Conservation (phyloP, 2,329 filamentous ascomycete genomes). For the Sphaerulina vaccinii region DNA sequence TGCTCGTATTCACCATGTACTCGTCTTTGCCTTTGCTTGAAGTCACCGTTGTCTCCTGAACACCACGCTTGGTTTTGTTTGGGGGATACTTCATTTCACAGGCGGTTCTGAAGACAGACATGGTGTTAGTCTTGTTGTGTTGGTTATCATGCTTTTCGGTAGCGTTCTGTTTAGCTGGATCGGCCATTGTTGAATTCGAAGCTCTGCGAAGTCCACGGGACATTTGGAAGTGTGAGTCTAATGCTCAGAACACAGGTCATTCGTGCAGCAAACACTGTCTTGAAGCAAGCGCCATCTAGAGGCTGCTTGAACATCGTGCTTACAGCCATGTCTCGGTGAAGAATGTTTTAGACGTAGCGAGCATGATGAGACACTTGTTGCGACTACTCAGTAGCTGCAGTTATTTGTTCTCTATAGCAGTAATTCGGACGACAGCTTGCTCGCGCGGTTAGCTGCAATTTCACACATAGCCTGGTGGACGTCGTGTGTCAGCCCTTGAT, state of each 20-base stretch:
- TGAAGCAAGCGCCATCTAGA: background rate
- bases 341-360: background rate
- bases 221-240: background rate
- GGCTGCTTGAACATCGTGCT: background rate
- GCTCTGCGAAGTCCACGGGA: background rate
- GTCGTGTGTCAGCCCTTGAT: constrained; percentile 22
- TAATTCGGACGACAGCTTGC: constrained; percentile 52
- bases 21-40: background rate
- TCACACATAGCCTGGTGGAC: constrained; percentile 78
- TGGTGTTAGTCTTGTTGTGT: background rate
- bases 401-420: background rate
- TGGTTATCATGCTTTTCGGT: background rate
- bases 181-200: background rate
- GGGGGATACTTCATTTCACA: too few relatives aligned
- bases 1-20: background rate
- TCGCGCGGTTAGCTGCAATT: constrained; percentile 77
- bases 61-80: too few relatives aligned
- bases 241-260: background rate
- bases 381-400: background rate
- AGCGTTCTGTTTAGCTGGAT: constrained; percentile 1
- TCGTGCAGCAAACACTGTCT: background rate
- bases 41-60: background rate
- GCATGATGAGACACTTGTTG: background rate
- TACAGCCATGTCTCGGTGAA: background rate
- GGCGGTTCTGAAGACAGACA: background rate